These are phyloP conservation scores for Protomyces inouyei DNA, from an alignment of 1,139 yeast genomes.

Conservation along the genomic window DNA sequence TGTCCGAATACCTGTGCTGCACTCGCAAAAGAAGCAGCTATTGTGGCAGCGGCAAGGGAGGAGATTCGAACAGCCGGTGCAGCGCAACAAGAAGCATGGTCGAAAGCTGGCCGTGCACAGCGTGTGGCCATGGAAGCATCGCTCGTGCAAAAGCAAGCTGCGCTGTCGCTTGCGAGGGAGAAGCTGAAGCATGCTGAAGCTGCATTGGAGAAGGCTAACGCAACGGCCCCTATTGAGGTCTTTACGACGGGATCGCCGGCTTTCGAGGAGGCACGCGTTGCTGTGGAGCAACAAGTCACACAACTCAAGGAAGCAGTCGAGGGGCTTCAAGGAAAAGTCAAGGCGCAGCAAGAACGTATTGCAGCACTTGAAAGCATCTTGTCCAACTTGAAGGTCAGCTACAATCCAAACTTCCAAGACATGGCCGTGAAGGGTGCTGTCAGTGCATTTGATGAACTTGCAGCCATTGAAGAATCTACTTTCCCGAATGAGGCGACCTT, in stretches of 20 bases:
- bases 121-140: slow-evolving; percentile 23
- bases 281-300: slow-evolving; percentile 4
- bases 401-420: slow-evolving; percentile 88
- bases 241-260: background rate
- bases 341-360: slow-evolving; percentile 35
- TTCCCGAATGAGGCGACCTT: background rate
- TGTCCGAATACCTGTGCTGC: slow-evolving; percentile 61
- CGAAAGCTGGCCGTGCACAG: slow-evolving; percentile 7
- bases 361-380: slow-evolving; percentile 41
- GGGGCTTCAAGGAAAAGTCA: slow-evolving; percentile 37
- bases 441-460: slow-evolving; percentile 47
- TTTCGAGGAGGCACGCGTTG: slow-evolving; percentile 28
- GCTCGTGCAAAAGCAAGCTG: slow-evolving; percentile 10
- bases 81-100: slow-evolving; percentile 4
- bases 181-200: slow-evolving; percentile 9
- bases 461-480: background rate
- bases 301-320: slow-evolving; percentile 28
- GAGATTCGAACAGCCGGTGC: slow-evolving; percentile 4
- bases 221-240: background rate
- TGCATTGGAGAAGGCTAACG: background rate
- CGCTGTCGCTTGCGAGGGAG: slow-evolving; percentile 1
- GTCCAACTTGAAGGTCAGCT: slow-evolving; percentile 49
- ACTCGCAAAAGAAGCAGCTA: slow-evolving; percentile 41
- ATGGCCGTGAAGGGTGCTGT: slow-evolving; percentile 76
- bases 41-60: slow-evolving; percentile 7